Evolutionary conservation across 805 yeast genomes (phyloP), one percentile per base, ranked within the genome.

Genomic region (Kluyveromyces siamensis): DNA sequence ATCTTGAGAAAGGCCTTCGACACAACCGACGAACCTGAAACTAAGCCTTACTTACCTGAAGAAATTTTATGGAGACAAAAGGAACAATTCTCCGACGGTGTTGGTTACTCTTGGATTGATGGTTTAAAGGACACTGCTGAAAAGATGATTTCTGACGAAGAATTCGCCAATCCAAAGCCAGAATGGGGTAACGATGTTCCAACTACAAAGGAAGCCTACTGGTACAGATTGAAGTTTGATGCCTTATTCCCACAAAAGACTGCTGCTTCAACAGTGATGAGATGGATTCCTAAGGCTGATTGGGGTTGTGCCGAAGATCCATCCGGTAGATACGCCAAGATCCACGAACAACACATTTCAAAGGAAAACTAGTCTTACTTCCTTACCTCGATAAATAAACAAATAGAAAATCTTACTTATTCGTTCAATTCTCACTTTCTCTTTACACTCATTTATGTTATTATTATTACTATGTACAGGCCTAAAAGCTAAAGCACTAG

Each of bases 241-340:
- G 95, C 86, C 62, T 72, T 87, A 61, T 93, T 89, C 85, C 86
- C 90, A 52, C 82, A 83, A 61, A 76, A 81, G 70, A 93, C 96
- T 56, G 99, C 95, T 55, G 97, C 96, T 51, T 73, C 81, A 39
- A 93, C 99, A 17, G 99, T 93, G 52, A 89, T 87, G 97, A 85
- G 99, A 79, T 93, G 99, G 99, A 73, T 93, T 71, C 99, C 99
- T 68, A 93, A 93, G 79, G 98, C 98, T 54, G 99, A 93, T 71
- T 93, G 99, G 99, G 99, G 99, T 58, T 93, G 99, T 74, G 89
- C 90, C 64, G 96, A 84, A 62, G 99, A 93, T 72, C 99, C 99
- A 48, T 86, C 96, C 49, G 99, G 99, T 57, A 87, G 99, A 75
- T 91, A 76, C 66, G 97, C 96, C 58, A 80, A 86, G 74, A 81